Percentiles rank a stretch among this genome's conserved stretches.
Conservation (phyloP, 1,284 basidiomycete genomes). For the Porogramme epimiltina region DNA sequence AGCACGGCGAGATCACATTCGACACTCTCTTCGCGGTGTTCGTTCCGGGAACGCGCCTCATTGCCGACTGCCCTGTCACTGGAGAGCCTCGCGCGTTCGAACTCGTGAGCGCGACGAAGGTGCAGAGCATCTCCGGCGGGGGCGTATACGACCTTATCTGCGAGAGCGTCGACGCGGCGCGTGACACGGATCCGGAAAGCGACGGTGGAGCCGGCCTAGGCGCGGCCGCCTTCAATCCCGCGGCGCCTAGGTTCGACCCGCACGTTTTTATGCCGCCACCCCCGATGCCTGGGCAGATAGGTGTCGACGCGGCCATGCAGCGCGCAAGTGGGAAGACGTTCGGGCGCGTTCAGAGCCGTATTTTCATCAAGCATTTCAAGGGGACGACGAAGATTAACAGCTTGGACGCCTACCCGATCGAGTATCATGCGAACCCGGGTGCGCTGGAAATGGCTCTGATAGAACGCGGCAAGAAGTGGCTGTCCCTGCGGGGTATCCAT, state of each 20-base stretch:
- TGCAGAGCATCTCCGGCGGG: slow-evolving; percentile 29
- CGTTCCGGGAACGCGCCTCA: slow-evolving; percentile 49
- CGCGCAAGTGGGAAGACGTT: slow-evolving; percentile 23
- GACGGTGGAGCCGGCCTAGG: background rate
- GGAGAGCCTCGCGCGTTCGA: slow-evolving; percentile 49
- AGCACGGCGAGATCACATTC: slow-evolving; percentile 57
- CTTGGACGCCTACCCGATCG: slow-evolving; percentile 52
- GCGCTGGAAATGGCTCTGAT: slow-evolving; percentile 39
- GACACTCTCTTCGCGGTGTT: slow-evolving; percentile 55
- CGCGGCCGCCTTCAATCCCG: slow-evolving; percentile 7
- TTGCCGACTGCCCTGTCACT: slow-evolving; percentile 50
- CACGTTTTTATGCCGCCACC: background rate
- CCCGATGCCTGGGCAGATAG: background rate
- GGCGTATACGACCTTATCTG: slow-evolving; percentile 41
- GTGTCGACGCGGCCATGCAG: slow-evolving; percentile 8
- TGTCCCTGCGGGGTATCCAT: slow-evolving; percentile 48
- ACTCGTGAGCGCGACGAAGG: slow-evolving; percentile 38
- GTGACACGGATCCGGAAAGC: slow-evolving; percentile 32
- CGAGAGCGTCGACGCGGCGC: slow-evolving; percentile 49
- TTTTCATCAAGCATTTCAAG: slow-evolving; percentile 43
- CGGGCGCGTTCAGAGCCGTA: slow-evolving; percentile 41
- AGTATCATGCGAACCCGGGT: slow-evolving; percentile 44
- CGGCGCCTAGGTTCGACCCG: background rate
- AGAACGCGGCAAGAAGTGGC: slow-evolving; percentile 56
- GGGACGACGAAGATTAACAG: slow-evolving; percentile 51